Evolutionary conservation across 2,329 filamentous ascomycete genomes (phyloP).

Genomic region (Bimuria novae-zelandiae): DNA sequence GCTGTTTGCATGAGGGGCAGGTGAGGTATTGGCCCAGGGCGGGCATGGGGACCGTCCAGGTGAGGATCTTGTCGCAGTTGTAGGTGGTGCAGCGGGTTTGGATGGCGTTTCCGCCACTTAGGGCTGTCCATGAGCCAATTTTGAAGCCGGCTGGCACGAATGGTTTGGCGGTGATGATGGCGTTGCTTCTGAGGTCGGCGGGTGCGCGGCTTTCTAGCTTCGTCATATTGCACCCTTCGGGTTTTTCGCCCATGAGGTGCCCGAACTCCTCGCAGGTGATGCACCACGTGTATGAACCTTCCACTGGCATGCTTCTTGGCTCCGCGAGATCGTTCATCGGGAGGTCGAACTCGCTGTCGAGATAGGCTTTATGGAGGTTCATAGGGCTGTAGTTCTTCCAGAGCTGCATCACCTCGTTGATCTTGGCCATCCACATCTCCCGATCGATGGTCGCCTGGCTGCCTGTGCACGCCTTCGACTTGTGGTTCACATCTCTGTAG

Average conservation of each 20-base stretch:
- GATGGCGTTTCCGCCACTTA: not conserved
- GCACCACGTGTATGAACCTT: conserved; percentile 14
- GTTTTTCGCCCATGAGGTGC: not conserved
- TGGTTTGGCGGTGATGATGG: not conserved
- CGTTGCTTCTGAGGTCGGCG: not conserved
- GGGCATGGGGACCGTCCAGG: not conserved
- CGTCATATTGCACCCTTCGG: not conserved
- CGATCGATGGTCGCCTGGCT: not conserved
- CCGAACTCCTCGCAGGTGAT: conserved; percentile 18
- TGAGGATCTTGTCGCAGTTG: conserved; percentile 1
- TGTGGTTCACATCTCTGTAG: conserved; percentile 11
- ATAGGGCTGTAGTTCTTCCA: conserved; percentile 4
- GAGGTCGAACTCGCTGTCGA: conserved; percentile 2
- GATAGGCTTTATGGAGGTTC: not conserved
- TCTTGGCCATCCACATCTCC: conserved; percentile 8
- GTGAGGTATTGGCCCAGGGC: not conserved
- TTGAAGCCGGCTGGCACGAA: not conserved
- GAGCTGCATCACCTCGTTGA: conserved; percentile 5
- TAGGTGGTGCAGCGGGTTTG: not conserved
- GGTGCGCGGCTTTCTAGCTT: conserved; percentile 8
- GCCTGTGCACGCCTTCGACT: conserved; percentile 3
- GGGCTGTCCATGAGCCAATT: not conserved
- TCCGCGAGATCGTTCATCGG: not conserved
- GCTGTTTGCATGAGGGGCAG: conserved; percentile 2
- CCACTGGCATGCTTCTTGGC: not conserved